Conservation (phyloP, 331 rosid species). For the Acacia concinna region DNA sequence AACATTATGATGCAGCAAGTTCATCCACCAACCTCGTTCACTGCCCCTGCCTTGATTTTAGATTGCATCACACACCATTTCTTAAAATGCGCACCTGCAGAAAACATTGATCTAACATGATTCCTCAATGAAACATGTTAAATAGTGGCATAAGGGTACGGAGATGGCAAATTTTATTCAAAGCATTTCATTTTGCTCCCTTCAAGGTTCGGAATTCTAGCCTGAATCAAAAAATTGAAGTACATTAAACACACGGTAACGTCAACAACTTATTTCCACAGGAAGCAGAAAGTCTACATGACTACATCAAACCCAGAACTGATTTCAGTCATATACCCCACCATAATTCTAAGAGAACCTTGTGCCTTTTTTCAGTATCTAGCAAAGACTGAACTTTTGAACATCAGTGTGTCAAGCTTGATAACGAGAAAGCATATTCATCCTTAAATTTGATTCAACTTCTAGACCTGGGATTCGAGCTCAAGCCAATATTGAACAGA, state of each 20-base stretch:
- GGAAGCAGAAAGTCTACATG: neutral
- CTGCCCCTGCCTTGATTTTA: slow-evolving; percentile 85
- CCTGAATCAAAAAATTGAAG: slow-evolving; percentile 14
- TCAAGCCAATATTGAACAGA: slow-evolving; percentile 5
- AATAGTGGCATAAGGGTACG: neutral
- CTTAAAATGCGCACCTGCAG: slow-evolving; percentile 93
- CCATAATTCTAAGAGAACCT: neutral
- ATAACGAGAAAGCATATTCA: neutral
- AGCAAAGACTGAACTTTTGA: neutral
- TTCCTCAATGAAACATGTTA: slow-evolving; percentile 1
- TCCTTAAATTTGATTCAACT: neutral
- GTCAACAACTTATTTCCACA: neutral
- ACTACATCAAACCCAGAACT: neutral
- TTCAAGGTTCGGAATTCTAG: slow-evolving; percentile 17
- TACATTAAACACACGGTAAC: neutral
- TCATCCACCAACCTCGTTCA: slow-evolving; percentile 72
- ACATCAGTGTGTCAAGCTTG: neutral
- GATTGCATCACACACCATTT: slow-evolving; percentile 98
- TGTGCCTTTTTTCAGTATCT: neutral
- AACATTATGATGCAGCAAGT: slow-evolving; percentile 8
- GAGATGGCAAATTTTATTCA: neutral
- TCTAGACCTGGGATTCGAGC: neutral
- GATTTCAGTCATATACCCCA: neutral
- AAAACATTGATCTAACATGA: slow-evolving; percentile 22
- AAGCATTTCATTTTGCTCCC: slow-evolving; percentile 8